Evolutionary conservation across 164 flowering plant species (phyloP).

Genomic region (Kingdonia uniflora): DNA sequence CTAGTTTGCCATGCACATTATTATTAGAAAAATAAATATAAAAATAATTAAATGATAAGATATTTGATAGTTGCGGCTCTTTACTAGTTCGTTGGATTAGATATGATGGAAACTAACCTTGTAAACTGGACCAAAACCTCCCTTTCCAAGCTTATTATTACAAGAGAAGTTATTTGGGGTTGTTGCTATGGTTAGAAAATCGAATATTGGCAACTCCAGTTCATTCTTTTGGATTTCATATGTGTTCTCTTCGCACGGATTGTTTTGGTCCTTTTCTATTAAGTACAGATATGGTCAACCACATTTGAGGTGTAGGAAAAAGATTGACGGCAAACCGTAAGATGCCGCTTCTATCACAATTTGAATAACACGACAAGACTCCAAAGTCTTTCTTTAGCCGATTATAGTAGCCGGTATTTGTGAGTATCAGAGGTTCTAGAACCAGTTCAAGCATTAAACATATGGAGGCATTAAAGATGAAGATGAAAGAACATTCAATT

Average conservation of each 20-base stretch:
- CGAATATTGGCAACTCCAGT: slow-evolving; percentile 3
- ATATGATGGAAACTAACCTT: background rate
- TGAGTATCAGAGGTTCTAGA: too few relatives aligned
- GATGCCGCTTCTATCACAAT: too few relatives aligned
- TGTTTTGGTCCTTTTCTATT: background rate
- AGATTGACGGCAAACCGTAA: too few relatives aligned
- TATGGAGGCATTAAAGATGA: too few relatives aligned
- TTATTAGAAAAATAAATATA: background rate
- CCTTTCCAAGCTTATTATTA: slow-evolving; percentile 3
- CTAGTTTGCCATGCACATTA: background rate
- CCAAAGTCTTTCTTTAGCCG: too few relatives aligned
- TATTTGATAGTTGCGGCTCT: background rate
- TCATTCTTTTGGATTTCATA: background rate
- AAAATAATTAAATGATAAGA: too few relatives aligned
- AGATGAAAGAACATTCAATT: too few relatives aligned
- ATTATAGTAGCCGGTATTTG: too few relatives aligned
- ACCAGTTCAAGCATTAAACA: too few relatives aligned
- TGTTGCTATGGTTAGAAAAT: background rate
- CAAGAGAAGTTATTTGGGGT: slow-evolving; percentile 1
- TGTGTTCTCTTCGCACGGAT: background rate
- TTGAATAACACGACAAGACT: too few relatives aligned
- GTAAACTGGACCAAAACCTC: slow-evolving; percentile 9
- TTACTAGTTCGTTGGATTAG: background rate
- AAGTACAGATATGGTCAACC: background rate
- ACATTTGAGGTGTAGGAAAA: too few relatives aligned